Evolutionary conservation across 2,329 filamentous ascomycete genomes (phyloP).

Genomic region (Alternaria postmessia): DNA sequence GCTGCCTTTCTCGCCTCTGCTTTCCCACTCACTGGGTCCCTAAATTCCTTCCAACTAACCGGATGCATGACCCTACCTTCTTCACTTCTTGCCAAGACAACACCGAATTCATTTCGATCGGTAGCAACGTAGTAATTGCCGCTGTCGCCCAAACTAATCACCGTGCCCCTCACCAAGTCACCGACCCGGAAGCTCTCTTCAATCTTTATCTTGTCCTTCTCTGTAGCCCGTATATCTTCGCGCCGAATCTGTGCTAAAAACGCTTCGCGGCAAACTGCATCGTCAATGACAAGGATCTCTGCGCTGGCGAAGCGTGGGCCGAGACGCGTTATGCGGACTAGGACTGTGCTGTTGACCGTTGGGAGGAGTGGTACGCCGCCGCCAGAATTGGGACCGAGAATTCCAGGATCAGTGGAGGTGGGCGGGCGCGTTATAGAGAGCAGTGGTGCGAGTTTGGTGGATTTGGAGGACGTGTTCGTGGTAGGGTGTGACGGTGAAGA

Average conservation of each 20-base stretch:
- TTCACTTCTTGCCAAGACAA: conserved; percentile 91
- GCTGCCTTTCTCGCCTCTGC: conserved; percentile 90
- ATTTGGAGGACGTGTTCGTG: conserved; percentile 59
- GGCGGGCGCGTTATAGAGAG: conserved; percentile 47
- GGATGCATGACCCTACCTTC: conserved; percentile 90
- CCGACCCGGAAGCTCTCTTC: conserved; percentile 91
- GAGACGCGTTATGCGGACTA: conserved; percentile 86
- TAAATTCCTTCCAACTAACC: conserved; percentile 94
- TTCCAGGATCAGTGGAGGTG: conserved; percentile 24
- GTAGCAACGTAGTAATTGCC: conserved; percentile 95
- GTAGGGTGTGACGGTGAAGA: conserved; percentile 55
- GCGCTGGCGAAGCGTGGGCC: conserved; percentile 85
- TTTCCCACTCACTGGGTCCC: conserved; percentile 78
- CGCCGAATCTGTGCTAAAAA: conserved; percentile 86
- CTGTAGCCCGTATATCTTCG: conserved; percentile 92
- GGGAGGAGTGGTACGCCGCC: conserved; percentile 77
- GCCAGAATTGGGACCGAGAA: conserved; percentile 32
- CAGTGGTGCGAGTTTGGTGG: conserved; percentile 53
- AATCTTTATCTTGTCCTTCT: conserved; percentile 93
- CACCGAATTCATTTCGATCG: conserved; percentile 87
- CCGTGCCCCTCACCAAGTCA: conserved; percentile 85
- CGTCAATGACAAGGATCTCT: conserved; percentile 80
- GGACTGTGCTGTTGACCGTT: conserved; percentile 78
- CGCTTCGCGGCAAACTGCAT: conserved; percentile 74
- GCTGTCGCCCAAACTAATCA: conserved; percentile 93